phyloP scores from a whole-genome alignment of 148 eudicot genomes.

The Chenopodium quinoa region DNA sequence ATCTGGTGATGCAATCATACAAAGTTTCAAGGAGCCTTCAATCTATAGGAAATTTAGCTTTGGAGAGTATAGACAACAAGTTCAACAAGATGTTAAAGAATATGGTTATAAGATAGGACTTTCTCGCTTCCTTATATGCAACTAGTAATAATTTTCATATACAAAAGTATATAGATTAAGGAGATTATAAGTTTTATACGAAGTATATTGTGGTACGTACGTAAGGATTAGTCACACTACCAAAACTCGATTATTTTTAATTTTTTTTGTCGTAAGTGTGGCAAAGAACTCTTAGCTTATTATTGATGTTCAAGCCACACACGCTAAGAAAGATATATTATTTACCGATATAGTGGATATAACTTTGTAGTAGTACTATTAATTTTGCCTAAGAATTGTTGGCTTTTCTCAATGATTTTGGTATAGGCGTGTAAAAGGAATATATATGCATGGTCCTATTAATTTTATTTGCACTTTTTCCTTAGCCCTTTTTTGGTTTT shows the following conservation, averaged over 20 bases:
- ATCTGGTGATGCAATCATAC: conserved; percentile 52
- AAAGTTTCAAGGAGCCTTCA: conserved; percentile 51
- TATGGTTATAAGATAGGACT: conserved; percentile 80
- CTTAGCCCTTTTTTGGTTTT: neutral
- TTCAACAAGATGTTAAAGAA: conserved; percentile 61
- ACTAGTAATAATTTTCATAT: neutral
- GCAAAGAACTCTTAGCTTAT: no score
- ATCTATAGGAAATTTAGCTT: conserved; percentile 66
- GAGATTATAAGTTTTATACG: neutral
- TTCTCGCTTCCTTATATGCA: conserved; percentile 48
- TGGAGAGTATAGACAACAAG: conserved; percentile 67
- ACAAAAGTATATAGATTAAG: neutral
- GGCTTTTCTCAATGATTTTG: neutral
- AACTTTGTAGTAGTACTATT: neutral
- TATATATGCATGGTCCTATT: neutral
- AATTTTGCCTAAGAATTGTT: no score
- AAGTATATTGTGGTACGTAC: no score
- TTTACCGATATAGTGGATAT: neutral
- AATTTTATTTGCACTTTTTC: neutral
- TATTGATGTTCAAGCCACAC: neutral
- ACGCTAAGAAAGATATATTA: neutral
- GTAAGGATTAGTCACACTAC: no score
- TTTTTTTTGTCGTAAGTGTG: no score
- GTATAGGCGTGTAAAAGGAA: neutral
- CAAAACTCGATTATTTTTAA: no score